Conservation (phyloP, 2,329 filamentous ascomycete species). For the Alternaria longipes region DNA sequence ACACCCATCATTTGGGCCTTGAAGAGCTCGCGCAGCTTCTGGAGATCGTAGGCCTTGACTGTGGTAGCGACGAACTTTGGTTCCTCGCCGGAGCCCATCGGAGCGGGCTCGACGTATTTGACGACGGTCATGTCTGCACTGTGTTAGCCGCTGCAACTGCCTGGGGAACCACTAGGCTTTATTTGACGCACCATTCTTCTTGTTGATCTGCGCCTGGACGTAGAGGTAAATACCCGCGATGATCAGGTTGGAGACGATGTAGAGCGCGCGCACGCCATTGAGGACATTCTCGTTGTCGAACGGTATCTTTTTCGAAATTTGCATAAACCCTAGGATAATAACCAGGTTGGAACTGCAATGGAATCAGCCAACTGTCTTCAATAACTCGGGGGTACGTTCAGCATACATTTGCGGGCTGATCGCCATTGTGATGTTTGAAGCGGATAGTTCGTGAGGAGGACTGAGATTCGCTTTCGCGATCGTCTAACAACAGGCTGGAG, state of each 20-base stretch:
- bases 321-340: constrained; percentile 79
- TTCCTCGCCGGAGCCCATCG: constrained; percentile 93
- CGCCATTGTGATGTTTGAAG: constrained; percentile 39
- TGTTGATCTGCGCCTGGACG: constrained; percentile 84
- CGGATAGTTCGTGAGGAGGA: background rate
- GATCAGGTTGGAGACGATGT: constrained; percentile 78
- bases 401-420: constrained; percentile 52
- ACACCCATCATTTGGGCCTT: constrained; percentile 95
- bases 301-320: constrained; percentile 93
- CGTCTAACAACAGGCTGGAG: background rate
- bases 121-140: constrained; percentile 87
- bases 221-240: constrained; percentile 88
- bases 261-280: constrained; percentile 69
- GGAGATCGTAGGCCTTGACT: constrained; percentile 90
- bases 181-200: constrained; percentile 84
- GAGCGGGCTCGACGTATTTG: constrained; percentile 96
- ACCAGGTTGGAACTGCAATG: constrained; percentile 48
- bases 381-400: background rate
- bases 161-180: background rate
- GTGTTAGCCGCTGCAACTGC: constrained; percentile 24
- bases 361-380: constrained; percentile 37
- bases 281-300: constrained; percentile 86
- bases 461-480: constrained; percentile 4
- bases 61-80: constrained; percentile 97
- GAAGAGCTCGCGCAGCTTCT: constrained; percentile 84